A percentile compares a stretch with the other conserved stretches of the same genome.
phyloP scores from a whole-genome alignment of 345 rosid genomes.

The Psidium guajava region DNA sequence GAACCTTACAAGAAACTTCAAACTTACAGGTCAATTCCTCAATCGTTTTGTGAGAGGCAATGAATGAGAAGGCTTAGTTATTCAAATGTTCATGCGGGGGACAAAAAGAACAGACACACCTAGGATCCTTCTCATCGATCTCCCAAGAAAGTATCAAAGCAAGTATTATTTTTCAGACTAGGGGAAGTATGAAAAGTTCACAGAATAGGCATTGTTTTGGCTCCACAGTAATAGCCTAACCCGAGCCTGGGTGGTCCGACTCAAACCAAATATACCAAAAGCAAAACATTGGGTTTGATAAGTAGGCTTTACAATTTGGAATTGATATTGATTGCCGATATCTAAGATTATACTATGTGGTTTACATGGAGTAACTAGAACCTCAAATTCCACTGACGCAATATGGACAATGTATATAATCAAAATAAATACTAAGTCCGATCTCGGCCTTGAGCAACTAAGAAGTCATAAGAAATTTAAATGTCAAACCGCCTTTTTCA shows the following conservation, averaged over 20 bases:
- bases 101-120: neutral
- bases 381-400: accelerated
- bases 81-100: neutral
- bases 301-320: neutral
- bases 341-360: neutral
- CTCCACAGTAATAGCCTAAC: neutral
- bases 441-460: neutral
- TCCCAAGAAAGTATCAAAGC: neutral
- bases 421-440: neutral
- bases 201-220: neutral
- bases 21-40: neutral
- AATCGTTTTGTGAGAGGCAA: neutral
- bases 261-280: neutral
- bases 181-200: neutral
- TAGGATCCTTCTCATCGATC: neutral
- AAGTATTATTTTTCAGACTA: neutral
- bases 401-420: neutral
- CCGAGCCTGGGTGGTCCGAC: neutral
- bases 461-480: neutral
- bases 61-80: neutral
- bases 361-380: neutral
- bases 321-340: neutral
- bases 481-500: neutral
- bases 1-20: neutral
- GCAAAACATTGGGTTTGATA: neutral